These are phyloP conservation scores for Helianthus tuberosus DNA, from an alignment of 129 eudicot genomes.

Conservation along the genomic window DNA sequence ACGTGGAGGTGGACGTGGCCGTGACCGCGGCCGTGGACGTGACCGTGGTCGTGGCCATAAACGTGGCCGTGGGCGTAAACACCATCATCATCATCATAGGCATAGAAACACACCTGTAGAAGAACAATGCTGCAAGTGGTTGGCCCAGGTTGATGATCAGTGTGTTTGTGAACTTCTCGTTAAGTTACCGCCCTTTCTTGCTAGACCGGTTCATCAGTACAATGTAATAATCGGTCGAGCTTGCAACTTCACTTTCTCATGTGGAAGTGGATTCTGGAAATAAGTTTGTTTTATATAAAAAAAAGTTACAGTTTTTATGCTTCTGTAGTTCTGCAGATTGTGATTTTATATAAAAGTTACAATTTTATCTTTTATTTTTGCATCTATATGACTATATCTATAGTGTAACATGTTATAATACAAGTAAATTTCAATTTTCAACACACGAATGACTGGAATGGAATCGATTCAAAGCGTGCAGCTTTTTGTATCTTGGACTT, in stretches of 20 bases:
- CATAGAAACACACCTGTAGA: slow-evolving; percentile 38
- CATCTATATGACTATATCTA: neutral
- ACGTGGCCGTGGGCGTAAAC: neutral
- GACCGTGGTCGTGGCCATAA: neutral
- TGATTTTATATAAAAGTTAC: slow-evolving; percentile 11
- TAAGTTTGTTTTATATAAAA: slow-evolving; percentile 22
- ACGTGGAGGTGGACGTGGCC: neutral
- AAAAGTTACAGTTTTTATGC: slow-evolving; percentile 17
- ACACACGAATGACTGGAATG: slow-evolving; percentile 32
- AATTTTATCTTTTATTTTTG: neutral
- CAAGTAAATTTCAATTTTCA: slow-evolving; percentile 20
- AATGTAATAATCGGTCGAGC: slow-evolving; percentile 45
- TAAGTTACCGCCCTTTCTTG: slow-evolving; percentile 68
- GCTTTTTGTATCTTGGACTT: slow-evolving; percentile 41
- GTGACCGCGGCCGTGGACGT: neutral
- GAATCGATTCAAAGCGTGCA: slow-evolving; percentile 37
- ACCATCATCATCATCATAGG: slow-evolving; percentile 4
- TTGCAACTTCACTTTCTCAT: slow-evolving; percentile 59
- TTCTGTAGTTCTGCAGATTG: slow-evolving; percentile 25
- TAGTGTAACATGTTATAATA: slow-evolving; percentile 20
- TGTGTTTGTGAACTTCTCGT: slow-evolving; percentile 84
- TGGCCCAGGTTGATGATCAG: slow-evolving; percentile 53
- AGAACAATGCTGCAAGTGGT: slow-evolving; percentile 82
- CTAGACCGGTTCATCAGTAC: slow-evolving; percentile 66
- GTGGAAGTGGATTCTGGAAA: slow-evolving; percentile 54